Evolutionary conservation across 768 basidiomycete species (phyloP).

Genomic region (Boletus rex-veris): DNA sequence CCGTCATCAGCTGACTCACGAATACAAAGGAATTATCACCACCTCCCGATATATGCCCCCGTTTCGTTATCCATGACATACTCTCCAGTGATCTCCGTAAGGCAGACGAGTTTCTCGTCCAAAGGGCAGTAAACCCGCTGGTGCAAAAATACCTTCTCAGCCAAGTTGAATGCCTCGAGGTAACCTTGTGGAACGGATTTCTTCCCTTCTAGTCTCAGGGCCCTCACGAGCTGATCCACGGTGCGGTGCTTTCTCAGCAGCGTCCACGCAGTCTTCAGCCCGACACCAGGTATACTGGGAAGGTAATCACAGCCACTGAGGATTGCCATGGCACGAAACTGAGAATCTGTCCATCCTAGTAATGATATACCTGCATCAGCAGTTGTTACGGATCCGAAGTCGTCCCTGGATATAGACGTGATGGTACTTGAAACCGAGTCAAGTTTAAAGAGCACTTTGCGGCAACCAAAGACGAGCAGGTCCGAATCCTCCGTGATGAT

Average conservation of each 20-base stretch:
- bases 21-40: slow-evolving; percentile 3
- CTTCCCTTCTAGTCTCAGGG: slow-evolving; percentile 77
- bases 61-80: slow-evolving; percentile 52
- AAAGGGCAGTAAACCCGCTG: slow-evolving; percentile 88
- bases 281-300: slow-evolving; percentile 85
- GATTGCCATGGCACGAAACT: slow-evolving; percentile 93
- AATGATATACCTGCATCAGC: slow-evolving; percentile 65
- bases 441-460: slow-evolving; percentile 89
- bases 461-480: slow-evolving; percentile 95
- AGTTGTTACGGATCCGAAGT: slow-evolving; percentile 60
- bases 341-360: slow-evolving; percentile 81
- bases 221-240: slow-evolving; percentile 76
- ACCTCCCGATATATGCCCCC: slow-evolving; percentile 77
- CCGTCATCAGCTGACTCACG: slow-evolving; percentile 9
- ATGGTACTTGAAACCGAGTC: slow-evolving; percentile 67
- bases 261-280: slow-evolving; percentile 87
- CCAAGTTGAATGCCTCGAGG: slow-evolving; percentile 66
- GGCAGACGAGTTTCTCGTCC: slow-evolving; percentile 59
- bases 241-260: slow-evolving; percentile 84
- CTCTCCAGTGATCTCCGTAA: slow-evolving; percentile 57
- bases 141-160: slow-evolving; percentile 90
- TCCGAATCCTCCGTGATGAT: slow-evolving; percentile 98
- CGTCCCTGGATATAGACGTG: slow-evolving; percentile 58
- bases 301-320: slow-evolving; percentile 92
- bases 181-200: slow-evolving; percentile 77